Percentiles rank a stretch among this genome's conserved stretches.
Conservation (phyloP, 371 early-diverging fungal species). For the Mortierella sp. region DNA sequence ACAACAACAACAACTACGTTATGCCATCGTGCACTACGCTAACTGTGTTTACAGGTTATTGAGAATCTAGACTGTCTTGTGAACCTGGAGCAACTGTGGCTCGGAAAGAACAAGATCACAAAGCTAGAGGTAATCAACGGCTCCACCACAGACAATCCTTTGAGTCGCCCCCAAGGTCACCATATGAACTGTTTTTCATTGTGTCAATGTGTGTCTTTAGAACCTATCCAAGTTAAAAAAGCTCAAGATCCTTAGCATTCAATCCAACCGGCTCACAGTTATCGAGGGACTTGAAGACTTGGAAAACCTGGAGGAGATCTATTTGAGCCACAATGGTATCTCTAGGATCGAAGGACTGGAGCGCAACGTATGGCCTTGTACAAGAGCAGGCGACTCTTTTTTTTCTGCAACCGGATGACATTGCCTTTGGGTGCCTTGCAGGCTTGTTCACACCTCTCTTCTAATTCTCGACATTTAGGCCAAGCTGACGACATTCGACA, state of each 20-base stretch:
- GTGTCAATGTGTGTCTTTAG: too few relatives aligned
- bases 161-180: too few relatives aligned
- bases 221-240: constrained; percentile 60
- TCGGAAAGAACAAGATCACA: constrained; percentile 97
- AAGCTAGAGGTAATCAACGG: constrained; percentile 69
- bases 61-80: constrained; percentile 84
- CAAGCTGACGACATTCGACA: constrained; percentile 81
- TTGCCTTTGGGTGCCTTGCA: too few relatives aligned
- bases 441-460: too few relatives aligned
- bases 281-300: constrained; percentile 82
- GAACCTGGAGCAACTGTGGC: constrained; percentile 87
- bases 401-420: too few relatives aligned
- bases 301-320: constrained; percentile 84
- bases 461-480: constrained; percentile 43
- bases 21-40: not conserved
- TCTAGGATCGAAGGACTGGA: constrained; percentile 82
- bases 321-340: constrained; percentile 91
- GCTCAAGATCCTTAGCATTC: constrained; percentile 86
- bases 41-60: constrained; percentile 63
- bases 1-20: too few relatives aligned
- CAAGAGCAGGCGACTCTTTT: too few relatives aligned
- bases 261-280: constrained; percentile 82
- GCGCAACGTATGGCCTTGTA: constrained; percentile 62
- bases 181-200: too few relatives aligned
- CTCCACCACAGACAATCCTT: too few relatives aligned